These are phyloP conservation scores for Trichoderma parareesei DNA, from an alignment of 495 filamentous ascomycete species.

Conservation along the genomic window DNA sequence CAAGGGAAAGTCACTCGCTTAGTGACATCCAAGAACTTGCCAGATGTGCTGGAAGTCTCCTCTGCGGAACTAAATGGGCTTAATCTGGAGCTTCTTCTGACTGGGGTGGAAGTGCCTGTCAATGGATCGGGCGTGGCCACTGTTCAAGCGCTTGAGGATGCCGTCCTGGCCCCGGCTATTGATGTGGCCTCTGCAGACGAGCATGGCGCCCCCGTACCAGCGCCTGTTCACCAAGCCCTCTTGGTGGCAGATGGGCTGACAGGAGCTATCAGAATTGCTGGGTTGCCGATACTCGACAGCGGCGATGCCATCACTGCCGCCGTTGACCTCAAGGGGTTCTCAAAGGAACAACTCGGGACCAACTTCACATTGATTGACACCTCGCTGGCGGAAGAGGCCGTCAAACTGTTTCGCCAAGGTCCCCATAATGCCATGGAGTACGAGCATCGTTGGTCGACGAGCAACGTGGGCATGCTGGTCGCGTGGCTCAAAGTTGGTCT, in stretches of 20 bases:
- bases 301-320: conserved; percentile 29
- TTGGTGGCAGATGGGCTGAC: conserved; percentile 59
- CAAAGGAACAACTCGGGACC: conserved; percentile 24
- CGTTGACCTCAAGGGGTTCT: conserved; percentile 32
- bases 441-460: conserved; percentile 65
- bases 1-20: background rate
- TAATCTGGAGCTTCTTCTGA: conserved; percentile 73
- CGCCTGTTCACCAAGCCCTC: conserved; percentile 79
- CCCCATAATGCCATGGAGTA: conserved; percentile 60
- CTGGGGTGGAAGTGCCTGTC: conserved; percentile 27
- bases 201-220: conserved; percentile 55
- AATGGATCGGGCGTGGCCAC: conserved; percentile 27
- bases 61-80: conserved; percentile 58
- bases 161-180: conserved; percentile 65
- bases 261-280: conserved; percentile 34
- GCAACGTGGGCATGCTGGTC: conserved; percentile 54
- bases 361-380: conserved; percentile 32
- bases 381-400: conserved; percentile 44
- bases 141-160: conserved; percentile 36
- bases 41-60: conserved; percentile 38
- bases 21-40: background rate
- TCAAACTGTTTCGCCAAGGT: conserved; percentile 58
- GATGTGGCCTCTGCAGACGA: conserved; percentile 55
- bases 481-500: conserved; percentile 59
- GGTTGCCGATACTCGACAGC: conserved; percentile 28